These are phyloP conservation scores for Conticribra guillardii DNA, from an alignment of 108 stramenopile genomes.

Conservation along the genomic window DNA sequence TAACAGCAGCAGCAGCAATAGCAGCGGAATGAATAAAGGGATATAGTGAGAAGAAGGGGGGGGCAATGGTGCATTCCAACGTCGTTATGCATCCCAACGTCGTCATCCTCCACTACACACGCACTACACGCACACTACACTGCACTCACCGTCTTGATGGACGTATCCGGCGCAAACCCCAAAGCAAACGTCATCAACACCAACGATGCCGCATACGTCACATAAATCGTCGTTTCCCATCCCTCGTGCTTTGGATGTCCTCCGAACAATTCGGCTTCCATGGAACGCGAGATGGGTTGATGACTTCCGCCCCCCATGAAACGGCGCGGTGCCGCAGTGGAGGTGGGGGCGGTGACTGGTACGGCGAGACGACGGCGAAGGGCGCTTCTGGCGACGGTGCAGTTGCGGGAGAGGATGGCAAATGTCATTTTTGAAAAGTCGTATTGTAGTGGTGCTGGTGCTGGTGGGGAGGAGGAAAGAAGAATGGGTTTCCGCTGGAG, in stretches of 20 bases:
- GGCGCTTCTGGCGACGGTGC: not conserved
- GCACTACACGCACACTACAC: constrained; percentile 57
- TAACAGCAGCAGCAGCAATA: not conserved
- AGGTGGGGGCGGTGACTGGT: not conserved
- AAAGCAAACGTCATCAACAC: constrained; percentile 34
- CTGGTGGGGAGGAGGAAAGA: too few species aligned
- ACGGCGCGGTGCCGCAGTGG: constrained; percentile 11
- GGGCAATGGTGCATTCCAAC: too few species aligned
- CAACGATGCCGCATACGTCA: constrained; percentile 40
- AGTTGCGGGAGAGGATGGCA: not conserved
- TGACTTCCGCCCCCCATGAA: constrained; percentile 46
- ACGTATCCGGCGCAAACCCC: constrained; percentile 58
- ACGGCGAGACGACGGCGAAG: not conserved
- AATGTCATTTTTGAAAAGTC: not conserved
- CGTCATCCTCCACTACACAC: too few species aligned
- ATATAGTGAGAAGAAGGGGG: too few species aligned
- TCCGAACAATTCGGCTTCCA: constrained; percentile 57
- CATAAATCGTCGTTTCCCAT: constrained; percentile 64
- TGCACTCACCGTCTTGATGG: constrained; percentile 55
- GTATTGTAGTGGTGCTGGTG: too few species aligned
- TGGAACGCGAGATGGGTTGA: constrained; percentile 59
- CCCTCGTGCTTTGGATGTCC: constrained; percentile 63
- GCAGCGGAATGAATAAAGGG: not conserved
- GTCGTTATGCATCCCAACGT: too few species aligned
- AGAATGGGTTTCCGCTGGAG: too few species aligned